Evolutionary conservation across 176 grass and related monocot genomes (phyloP).

Genomic region (Cocos nucifera): DNA sequence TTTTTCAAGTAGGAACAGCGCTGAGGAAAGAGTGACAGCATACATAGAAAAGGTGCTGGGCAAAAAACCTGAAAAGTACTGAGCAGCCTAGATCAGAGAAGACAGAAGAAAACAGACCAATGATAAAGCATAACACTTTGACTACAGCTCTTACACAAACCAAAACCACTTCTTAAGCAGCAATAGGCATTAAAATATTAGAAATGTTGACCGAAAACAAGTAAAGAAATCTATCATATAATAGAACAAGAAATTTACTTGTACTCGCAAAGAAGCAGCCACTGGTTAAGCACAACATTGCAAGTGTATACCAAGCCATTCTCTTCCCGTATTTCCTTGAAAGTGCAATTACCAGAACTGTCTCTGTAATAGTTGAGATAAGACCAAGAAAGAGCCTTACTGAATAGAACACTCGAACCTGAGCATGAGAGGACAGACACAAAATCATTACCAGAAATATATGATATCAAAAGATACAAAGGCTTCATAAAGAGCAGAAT

Average conservation of each 20-base stretch:
- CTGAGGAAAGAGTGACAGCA: slow-evolving; percentile 83
- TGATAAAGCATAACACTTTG: no score
- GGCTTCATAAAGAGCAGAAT: no score
- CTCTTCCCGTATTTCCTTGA: slow-evolving; percentile 94
- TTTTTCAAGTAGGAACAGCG: slow-evolving; percentile 83
- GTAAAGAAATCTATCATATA: background rate
- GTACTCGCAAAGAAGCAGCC: slow-evolving; percentile 98
- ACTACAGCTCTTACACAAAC: no score
- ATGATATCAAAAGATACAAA: background rate
- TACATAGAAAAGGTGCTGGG: slow-evolving; percentile 99
- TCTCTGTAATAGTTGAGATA: slow-evolving; percentile 83
- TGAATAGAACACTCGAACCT: slow-evolving; percentile 82
- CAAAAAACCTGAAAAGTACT: slow-evolving; percentile 64
- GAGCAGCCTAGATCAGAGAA: slow-evolving; percentile 9
- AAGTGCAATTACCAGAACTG: slow-evolving; percentile 76
- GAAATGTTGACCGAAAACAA: no score
- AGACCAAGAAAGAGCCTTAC: slow-evolving; percentile 97
- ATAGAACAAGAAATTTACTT: slow-evolving; percentile 48
- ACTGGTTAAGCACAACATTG: slow-evolving; percentile 88
- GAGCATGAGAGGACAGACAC: slow-evolving; percentile 21
- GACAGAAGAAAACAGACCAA: slow-evolving; percentile 14
- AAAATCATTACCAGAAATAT: slow-evolving; percentile 10
- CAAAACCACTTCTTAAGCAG: no score
- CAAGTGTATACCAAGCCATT: slow-evolving; percentile 80
- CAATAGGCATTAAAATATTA: no score